Evolutionary conservation across 2,329 filamentous ascomycete genomes (phyloP).

Genomic region (Cytospora chrysosperma): DNA sequence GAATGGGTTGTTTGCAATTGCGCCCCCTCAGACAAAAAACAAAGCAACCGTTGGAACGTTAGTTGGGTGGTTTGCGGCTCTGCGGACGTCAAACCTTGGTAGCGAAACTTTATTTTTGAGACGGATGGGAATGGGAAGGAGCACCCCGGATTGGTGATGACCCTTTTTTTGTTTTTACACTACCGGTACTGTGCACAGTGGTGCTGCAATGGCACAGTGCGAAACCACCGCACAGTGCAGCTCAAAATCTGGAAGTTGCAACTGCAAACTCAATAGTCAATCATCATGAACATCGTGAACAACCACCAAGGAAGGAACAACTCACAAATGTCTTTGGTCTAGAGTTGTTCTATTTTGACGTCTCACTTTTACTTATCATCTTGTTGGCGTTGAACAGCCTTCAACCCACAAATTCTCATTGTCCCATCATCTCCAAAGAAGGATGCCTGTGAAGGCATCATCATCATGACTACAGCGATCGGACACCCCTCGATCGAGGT

Average conservation of each 20-base stretch:
- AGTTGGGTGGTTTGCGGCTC: slow-evolving; percentile 16
- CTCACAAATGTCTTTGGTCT: not conserved
- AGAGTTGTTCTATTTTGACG: not conserved
- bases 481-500: slow-evolving; percentile 9
- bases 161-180: not conserved
- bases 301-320: not conserved
- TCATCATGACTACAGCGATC: not conserved
- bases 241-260: slow-evolving; percentile 18
- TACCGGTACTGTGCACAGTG: not conserved
- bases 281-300: not conserved
- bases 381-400: no score
- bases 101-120: slow-evolving; percentile 20
- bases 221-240: slow-evolving; percentile 7
- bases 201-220: slow-evolving; percentile 14
- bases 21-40: no score
- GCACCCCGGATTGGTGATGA: not conserved
- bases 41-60: not conserved
- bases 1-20: not conserved
- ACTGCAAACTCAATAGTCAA: slow-evolving; percentile 7
- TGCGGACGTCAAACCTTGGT: slow-evolving; percentile 17
- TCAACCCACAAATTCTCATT: not conserved
- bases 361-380: not conserved
- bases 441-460: not conserved
- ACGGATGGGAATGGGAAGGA: not conserved
- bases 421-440: not conserved